phyloP scores from a whole-genome alignment of 139 green algal genomes.

The Chlorella sp. region DNA sequence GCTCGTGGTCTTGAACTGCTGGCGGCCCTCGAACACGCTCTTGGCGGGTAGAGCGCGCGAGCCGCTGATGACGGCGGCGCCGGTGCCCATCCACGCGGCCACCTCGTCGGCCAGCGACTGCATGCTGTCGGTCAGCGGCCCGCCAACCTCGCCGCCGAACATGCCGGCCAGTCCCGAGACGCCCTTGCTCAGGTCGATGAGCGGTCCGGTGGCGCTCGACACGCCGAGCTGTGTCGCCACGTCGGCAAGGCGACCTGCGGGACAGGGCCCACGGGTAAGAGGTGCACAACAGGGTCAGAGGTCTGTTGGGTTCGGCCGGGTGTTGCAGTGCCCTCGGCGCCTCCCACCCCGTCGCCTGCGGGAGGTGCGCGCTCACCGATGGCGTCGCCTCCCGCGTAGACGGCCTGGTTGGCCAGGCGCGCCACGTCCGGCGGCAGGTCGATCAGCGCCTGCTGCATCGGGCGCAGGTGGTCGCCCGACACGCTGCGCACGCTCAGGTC shows the following conservation, averaged over 20 bases:
- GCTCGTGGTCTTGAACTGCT: no score
- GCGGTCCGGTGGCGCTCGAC: conserved; percentile 18
- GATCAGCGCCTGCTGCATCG: conserved; percentile 63
- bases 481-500: conserved; percentile 73
- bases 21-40: neutral
- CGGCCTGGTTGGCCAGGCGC: conserved; percentile 41
- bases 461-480: conserved; percentile 74
- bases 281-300: no score
- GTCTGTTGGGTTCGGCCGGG: no score
- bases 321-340: no score
- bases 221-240: conserved; percentile 45
- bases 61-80: conserved; percentile 17
- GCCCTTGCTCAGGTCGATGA: conserved; percentile 29
- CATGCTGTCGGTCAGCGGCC: conserved; percentile 35
- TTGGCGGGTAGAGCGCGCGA: conserved; percentile 13
- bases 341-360: no score
- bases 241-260: conserved; percentile 34
- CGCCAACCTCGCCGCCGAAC: conserved; percentile 16
- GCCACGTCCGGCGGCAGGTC: conserved; percentile 57
- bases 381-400: conserved; percentile 35
- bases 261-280: no score
- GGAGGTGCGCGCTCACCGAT: conserved; percentile 37
- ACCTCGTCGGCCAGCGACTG: conserved; percentile 52
- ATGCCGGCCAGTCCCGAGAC: neutral
- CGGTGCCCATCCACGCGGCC: conserved; percentile 30